Evolutionary conservation across 495 filamentous ascomycete genomes (phyloP), one percentile per base, ranked within the genome.

Genomic region (Acidomyces sp.): DNA sequence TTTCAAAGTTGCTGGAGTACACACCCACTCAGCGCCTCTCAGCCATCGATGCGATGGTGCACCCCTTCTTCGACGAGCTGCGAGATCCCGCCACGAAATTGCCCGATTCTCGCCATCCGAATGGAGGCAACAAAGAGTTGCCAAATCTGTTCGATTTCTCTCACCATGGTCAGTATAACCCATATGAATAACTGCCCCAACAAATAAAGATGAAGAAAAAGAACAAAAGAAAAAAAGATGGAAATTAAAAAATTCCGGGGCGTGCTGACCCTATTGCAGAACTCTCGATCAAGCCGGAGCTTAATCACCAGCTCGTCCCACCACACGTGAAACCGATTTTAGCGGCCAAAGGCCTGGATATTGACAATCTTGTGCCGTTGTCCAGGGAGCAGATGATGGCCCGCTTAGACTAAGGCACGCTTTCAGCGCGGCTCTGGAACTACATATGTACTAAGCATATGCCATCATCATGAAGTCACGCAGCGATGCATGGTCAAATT

Each of bases 61-160:
- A 97, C 53, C 83, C 92, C 19, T 97, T 97, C 72, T 97, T 97
- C 53, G 90, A 97, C 56, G 92, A 97, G 62, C 71, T 97, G 31
- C 72, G 90, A 39, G 85, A 94, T 50, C 85, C 85, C 4, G 74
- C 64, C 53, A 95, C 87, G 31, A 78, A 74, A 53, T 69, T 97
- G 42, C 90, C 88, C 3, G 92, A 97, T 60, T 96, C 90, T 15
- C 83, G 90, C 49, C 85, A 94, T 62, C 70, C 78, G 23, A 82
- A 77, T 54, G 71, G 69, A 44, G 74, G 78, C 6, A 63, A 77
- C 37, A 80, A 76, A 60, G 88, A 95, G 46, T 64, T 97, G 26
- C 90, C 90, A 6, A 67, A 64, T 24, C 76, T 96, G 31, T 97
- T 95, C 60, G 80, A 97, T 58, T 97, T 96, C 63, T 79, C 82